Conservation (phyloP, 2,329 filamentous ascomycete species). For the Canariomyces notabilis region DNA sequence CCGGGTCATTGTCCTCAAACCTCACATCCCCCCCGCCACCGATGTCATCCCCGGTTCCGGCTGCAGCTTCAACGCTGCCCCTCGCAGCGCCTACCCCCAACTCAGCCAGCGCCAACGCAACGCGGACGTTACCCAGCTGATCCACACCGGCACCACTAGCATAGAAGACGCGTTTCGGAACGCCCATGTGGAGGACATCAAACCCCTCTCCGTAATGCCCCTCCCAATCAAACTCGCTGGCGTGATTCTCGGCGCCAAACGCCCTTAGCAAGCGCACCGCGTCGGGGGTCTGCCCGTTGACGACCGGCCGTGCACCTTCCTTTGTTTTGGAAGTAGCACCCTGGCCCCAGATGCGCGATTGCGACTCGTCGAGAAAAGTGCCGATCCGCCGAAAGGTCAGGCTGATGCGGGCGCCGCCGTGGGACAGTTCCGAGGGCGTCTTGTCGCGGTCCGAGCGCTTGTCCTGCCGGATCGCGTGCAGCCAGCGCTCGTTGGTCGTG, state of each 20-base stretch:
- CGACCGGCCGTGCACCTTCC: conserved; percentile 54
- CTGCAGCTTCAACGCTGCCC: conserved; percentile 35
- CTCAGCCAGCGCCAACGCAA: conserved; percentile 48
- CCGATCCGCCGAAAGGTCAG: conserved; percentile 87
- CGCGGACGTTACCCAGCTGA: conserved; percentile 41
- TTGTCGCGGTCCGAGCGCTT: conserved; percentile 68
- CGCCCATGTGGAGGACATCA: conserved; percentile 68
- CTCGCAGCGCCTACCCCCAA: conserved; percentile 42
- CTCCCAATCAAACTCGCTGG: conserved; percentile 68
- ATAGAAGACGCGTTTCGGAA: conserved; percentile 46
- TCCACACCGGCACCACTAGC: conserved; percentile 38
- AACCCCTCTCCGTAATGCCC: conserved; percentile 72
- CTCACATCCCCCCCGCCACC: conserved; percentile 41
- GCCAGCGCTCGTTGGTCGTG: conserved; percentile 76
- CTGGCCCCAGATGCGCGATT: conserved; percentile 79
- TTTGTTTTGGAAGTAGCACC: conserved; percentile 68
- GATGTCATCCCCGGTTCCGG: too few species aligned
- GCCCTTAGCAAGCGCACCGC: conserved; percentile 66
- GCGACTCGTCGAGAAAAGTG: conserved; percentile 69
- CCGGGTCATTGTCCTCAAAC: conserved; percentile 51
- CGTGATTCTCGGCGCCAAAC: conserved; percentile 82
- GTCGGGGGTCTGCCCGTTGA: conserved; percentile 64
- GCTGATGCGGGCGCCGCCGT: conserved; percentile 73
- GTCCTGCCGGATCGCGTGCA: conserved; percentile 88
- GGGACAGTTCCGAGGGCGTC: conserved; percentile 63